Conservation (phyloP, 805 yeast genomes). For the Schwanniomyces pseudopolymorphus region DNA sequence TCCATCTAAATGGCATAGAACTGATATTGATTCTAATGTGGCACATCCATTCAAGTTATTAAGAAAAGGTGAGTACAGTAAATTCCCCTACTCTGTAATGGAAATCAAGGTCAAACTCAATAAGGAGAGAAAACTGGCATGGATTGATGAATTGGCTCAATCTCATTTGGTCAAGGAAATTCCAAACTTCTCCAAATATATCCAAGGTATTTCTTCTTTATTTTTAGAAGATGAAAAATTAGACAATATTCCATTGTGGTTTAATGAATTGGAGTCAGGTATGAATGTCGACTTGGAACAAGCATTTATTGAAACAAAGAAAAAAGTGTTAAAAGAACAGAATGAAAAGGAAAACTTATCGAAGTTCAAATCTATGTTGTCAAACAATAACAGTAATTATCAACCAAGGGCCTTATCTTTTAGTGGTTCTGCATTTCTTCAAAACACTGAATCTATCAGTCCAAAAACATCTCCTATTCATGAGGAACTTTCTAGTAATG, state of each 20-base stretch:
- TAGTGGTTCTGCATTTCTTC: conserved; percentile 25
- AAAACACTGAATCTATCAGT: background rate
- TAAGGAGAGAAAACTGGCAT: conserved; percentile 50
- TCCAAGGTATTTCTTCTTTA: conserved; percentile 88
- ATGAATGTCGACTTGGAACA: conserved; percentile 76
- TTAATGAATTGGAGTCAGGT: conserved; percentile 77
- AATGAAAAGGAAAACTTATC: conserved; percentile 46
- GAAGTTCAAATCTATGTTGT: conserved; percentile 41
- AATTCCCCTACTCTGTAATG: conserved; percentile 85
- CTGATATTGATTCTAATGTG: conserved; percentile 79
- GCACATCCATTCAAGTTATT: conserved; percentile 68
- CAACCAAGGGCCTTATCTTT: conserved; percentile 41
- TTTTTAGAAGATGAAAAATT: conserved; percentile 88
- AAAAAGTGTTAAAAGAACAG: conserved; percentile 48
- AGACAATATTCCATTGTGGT: conserved; percentile 92
- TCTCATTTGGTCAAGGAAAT: conserved; percentile 88
- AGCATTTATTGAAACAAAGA: conserved; percentile 66
- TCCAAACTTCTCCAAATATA: conserved; percentile 88
- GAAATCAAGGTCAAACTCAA: conserved; percentile 65
- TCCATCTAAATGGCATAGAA: conserved; percentile 87
- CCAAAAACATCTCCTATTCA: background rate
- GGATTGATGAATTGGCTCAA: conserved; percentile 86
- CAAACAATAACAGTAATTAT: conserved; percentile 22
- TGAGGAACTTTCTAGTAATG: background rate
- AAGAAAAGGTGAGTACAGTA: conserved; percentile 80